phyloP scores from a whole-genome alignment of 768 basidiomycete genomes.

The Suillus brevipes region DNA sequence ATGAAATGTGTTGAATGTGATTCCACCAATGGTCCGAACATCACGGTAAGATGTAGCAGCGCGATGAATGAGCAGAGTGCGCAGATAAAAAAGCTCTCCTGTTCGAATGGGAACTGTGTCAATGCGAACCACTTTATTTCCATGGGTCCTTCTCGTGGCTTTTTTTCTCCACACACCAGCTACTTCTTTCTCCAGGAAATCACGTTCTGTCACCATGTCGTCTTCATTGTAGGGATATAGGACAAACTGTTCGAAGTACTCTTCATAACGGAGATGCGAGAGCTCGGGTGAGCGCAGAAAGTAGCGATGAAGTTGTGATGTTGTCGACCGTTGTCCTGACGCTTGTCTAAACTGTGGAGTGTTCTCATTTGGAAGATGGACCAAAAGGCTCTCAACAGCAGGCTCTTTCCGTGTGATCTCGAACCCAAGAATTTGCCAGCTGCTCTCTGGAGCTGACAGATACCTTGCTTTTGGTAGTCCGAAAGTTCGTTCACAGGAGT shows the following conservation, averaged over 20 bases:
- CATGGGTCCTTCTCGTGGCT: background rate
- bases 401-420: no score
- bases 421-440: no score
- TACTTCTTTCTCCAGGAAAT: background rate
- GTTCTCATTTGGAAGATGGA: no score
- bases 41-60: constrained; percentile 23
- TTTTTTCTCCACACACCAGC: background rate
- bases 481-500: no score
- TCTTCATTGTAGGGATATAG: background rate
- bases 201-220: background rate
- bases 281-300: constrained; percentile 7
- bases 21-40: constrained; percentile 21
- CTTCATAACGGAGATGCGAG: background rate
- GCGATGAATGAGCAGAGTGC: constrained; percentile 24
- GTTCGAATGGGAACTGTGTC: constrained; percentile 24
- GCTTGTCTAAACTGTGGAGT: no score
- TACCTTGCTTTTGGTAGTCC: no score
- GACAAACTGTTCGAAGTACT: background rate
- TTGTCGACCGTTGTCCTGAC: no score
- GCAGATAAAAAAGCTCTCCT: constrained; percentile 38
- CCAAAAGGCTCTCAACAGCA: no score
- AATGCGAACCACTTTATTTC: constrained; percentile 23
- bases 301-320: constrained; percentile 14
- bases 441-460: no score
- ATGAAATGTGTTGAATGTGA: constrained; percentile 20